Base-by-base conservation (phyloP, 2,329 filamentous ascomycete species). In the Diaporthe citri region DNA sequence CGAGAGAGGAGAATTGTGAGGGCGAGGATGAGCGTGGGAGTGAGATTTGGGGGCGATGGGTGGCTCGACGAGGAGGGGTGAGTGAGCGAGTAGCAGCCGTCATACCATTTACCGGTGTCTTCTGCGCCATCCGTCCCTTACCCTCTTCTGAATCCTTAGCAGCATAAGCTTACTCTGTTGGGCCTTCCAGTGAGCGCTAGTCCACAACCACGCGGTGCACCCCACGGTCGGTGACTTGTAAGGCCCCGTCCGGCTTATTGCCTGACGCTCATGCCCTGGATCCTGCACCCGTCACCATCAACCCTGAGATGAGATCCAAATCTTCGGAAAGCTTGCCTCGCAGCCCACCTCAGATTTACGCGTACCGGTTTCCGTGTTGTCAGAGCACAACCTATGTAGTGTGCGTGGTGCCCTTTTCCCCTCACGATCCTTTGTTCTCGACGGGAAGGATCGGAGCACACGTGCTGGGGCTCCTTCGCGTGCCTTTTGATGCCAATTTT, bases 141-240 rank as follows among this genome's bases (percentile, higher is more conserved):
- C 31, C 43, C 39, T 10, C 57, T 12, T n/a, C 57, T 25, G 57
- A 43, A 43, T 72, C 48, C 57, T 56, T 17, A 39, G 34, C n/a
- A 72, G 36, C 46, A 64, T 72, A 43, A 56, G 36, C 57, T 72
- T 46, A 64, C 71, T 64, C 31, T 41, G 10, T 9, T 55, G 60
- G 51, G 57, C 48, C 17, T 64, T 34, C 39, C 36, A 56, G 57
- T 72, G 71, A 34, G 57, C 57, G 57, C 71, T 62, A 60, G 25
- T 12, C 46, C 56, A 52, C n/a, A 28, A 15, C 57, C 28, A 55
- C 28, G 12, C 52, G 20, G 52, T 22, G 15, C 52, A 62, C 34
- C 70, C 70, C 70, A 62, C 70, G n/a, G 48, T 31, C n/a, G 48
- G 70, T 62, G 56, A 72, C 57, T 46, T 39, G 51, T 34, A n/a